A percentile compares a stretch with the other conserved stretches of the same genome.
phyloP scores from a whole-genome alignment of 2,329 filamentous ascomycete species.

The Exophiala alcalophila region DNA sequence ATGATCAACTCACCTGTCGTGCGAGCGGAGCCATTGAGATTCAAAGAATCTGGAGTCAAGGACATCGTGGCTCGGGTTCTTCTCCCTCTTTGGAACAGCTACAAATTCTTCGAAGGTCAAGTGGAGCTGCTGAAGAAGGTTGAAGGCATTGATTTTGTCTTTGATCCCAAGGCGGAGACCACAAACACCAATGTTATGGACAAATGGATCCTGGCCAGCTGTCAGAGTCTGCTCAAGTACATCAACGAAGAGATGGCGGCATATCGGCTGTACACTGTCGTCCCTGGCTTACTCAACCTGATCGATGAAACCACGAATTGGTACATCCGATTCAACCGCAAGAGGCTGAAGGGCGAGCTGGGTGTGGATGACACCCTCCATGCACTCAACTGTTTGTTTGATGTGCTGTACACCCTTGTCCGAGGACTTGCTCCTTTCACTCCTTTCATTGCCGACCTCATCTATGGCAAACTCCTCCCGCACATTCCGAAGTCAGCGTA shows the following conservation, averaged over 20 bases:
- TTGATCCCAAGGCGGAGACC: conserved; percentile 67
- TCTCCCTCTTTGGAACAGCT: conserved; percentile 84
- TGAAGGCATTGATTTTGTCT: conserved; percentile 69
- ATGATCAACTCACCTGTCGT: conserved; percentile 91
- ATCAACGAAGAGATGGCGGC: conserved; percentile 82
- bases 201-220: conserved; percentile 82
- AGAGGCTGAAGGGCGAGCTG: conserved; percentile 80
- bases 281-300: conserved; percentile 71
- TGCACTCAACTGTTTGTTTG: conserved; percentile 89
- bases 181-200: conserved; percentile 86
- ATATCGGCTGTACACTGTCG: conserved; percentile 78
- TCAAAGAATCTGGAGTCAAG: conserved; percentile 83
- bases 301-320: conserved; percentile 91
- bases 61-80: conserved; percentile 85
- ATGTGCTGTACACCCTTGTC: conserved; percentile 85
- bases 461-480: conserved; percentile 79
- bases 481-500: conserved; percentile 72
- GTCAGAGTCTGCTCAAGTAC: conserved; percentile 78
- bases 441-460: conserved; percentile 91
- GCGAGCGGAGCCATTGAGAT: conserved; percentile 76
- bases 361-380: conserved; percentile 82
- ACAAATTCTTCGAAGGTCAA: conserved; percentile 86
- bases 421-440: conserved; percentile 90
- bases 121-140: conserved; percentile 81
- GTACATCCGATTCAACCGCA: conserved; percentile 88